Evolutionary conservation across 148 eudicot genomes (phyloP), one percentile per base, ranked within the genome.

Genomic region (Spergularia marina): DNA sequence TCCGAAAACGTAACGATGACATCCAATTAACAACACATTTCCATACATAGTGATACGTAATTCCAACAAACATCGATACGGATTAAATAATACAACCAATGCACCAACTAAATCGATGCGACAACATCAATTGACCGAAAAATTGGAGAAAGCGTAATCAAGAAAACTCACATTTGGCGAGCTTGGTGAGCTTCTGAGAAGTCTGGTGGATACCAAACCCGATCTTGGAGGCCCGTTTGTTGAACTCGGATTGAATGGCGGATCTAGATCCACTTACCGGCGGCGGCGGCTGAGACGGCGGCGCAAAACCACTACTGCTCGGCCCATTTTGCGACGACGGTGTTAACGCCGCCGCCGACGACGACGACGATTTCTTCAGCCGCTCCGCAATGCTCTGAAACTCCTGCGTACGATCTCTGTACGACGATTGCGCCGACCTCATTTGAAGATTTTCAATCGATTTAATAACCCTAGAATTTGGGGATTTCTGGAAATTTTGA

Each of bases 191-290:
- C 78, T 90, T 90, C 91, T 92, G 94, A 13, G 92, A 88, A 47
- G 94, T 88, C 76, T 90, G 97, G 52, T 92, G 94, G 49, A 92
- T 92, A 18, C 84, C 94, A 16, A 82, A 81, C 75, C 92, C 94
- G 58, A 92, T 90, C 69, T 86, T 88, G 3, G 94, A 87, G 5
- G 94, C 97, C 75, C 92, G 82, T 73, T 82, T 78, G 52, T 87
- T 90, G 74, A 92, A 92, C 78, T 91, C 96, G 69, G 96, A 87
- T 54, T 85, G 91, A 56, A 83, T 85, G 41, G 82, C 85, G 53
- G 92, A 84, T 82, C 89, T 79, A 11, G 90, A 75, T 67, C 83
- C 84, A 73, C 83, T 85, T 30, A 30, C 36, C 36, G 36, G 36
- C 36, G 36, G 36, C 52, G 40, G 8, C 2, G 44, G 44, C 44